These are phyloP conservation scores for Epichloe festucae DNA, from an alignment of 2,329 filamentous ascomycete species.

Conservation along the genomic window DNA sequence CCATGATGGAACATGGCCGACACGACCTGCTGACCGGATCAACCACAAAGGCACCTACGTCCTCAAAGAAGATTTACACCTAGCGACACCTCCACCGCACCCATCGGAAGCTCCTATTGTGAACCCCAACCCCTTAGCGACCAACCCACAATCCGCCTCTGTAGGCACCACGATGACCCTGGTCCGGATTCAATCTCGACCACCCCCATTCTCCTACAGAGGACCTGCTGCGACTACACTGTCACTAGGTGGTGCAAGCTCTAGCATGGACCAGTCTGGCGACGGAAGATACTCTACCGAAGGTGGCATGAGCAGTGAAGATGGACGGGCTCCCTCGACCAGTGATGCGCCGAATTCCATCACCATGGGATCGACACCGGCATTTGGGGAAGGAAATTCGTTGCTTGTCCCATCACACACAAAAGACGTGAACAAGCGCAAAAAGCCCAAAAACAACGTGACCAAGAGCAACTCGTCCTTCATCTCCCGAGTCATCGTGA, in stretches of 20 bases:
- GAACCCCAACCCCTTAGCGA: conserved; percentile 85
- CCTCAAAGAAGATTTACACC: conserved; percentile 78
- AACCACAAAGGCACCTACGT: conserved; percentile 64
- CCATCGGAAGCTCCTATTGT: conserved; percentile 80
- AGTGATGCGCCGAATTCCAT: conserved; percentile 34
- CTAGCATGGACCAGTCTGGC: conserved; percentile 48
- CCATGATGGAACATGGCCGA: not conserved
- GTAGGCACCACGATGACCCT: conserved; percentile 76
- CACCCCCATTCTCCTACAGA: conserved; percentile 42
- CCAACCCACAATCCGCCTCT: conserved; percentile 69
- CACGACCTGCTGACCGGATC: conserved; percentile 5
- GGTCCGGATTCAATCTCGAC: conserved; percentile 53
- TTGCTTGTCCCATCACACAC: conserved; percentile 49
- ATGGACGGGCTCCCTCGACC: conserved; percentile 37
- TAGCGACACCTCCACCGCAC: conserved; percentile 89
- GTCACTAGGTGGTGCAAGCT: conserved; percentile 27
- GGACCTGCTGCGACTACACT: conserved; percentile 38
- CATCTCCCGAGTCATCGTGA: conserved; percentile 88
- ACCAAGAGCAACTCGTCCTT: conserved; percentile 98
- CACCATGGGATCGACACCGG: conserved; percentile 39
- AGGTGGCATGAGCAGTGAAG: conserved; percentile 43
- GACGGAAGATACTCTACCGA: conserved; percentile 50
- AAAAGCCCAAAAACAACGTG: conserved; percentile 96
- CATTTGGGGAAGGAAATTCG: conserved; percentile 79
- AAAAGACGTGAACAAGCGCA: conserved; percentile 66